These are phyloP conservation scores for Rauvolfia tetraphylla DNA, from an alignment of 257 asterid species.

Conservation along the genomic window DNA sequence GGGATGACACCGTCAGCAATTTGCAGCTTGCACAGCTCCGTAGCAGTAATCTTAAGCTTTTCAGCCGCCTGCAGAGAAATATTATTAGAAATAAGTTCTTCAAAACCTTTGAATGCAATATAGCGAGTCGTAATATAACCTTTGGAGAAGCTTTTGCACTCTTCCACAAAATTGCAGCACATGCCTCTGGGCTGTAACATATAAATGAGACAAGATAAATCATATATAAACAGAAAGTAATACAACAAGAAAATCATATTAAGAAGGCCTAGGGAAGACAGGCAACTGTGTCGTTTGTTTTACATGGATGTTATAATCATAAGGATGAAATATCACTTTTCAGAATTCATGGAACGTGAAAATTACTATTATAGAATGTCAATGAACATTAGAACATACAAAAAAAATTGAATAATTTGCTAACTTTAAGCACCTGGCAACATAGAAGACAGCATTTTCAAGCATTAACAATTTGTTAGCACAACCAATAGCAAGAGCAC, in stretches of 20 bases:
- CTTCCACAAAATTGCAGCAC: constrained; percentile 96
- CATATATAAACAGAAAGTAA: constrained; percentile 8
- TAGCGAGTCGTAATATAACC: constrained; percentile 39
- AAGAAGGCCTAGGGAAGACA: not conserved
- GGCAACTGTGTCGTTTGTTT: not conserved
- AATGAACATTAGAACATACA: not conserved
- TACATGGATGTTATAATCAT: not conserved
- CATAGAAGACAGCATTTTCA: constrained; percentile 96
- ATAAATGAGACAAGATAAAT: constrained; percentile 17
- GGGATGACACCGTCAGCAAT: constrained; percentile 75
- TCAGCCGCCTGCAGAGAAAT: constrained; percentile 83
- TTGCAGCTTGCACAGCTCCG: constrained; percentile 59
- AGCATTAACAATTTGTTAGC: constrained; percentile 92
- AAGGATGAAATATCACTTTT: no score
- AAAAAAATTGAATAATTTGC: not conserved
- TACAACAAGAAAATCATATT: not conserved
- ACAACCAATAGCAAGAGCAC: constrained; percentile 98
- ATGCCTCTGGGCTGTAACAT: constrained; percentile 88
- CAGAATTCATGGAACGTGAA: no score
- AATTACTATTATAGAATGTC: no score
- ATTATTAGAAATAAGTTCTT: constrained; percentile 23
- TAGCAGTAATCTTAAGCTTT: constrained; percentile 84
- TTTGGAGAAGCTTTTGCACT: constrained; percentile 76
- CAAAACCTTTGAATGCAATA: constrained; percentile 7
- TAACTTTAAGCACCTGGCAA: constrained; percentile 64